phyloP scores from a whole-genome alignment of 306 rosid species.

The Albizia julibrissin region DNA sequence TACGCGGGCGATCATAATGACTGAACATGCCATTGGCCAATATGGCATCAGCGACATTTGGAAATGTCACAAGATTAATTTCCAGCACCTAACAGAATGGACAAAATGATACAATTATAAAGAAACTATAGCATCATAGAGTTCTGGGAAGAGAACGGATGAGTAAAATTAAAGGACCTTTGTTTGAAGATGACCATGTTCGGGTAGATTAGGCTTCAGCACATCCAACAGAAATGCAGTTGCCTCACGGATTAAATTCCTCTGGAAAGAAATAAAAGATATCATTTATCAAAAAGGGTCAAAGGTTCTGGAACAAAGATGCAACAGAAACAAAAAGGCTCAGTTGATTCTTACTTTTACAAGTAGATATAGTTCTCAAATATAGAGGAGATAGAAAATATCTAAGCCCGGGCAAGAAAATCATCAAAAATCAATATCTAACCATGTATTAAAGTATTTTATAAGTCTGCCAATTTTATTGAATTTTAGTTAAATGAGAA shows the following conservation, averaged over 20 bases:
- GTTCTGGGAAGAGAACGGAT: constrained; percentile 1
- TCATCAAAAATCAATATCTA: constrained; percentile 22
- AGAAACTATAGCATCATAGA: neutral
- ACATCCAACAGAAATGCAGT: constrained; percentile 92
- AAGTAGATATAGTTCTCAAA: constrained; percentile 10
- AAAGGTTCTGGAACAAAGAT: constrained; percentile 2
- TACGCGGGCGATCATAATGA: constrained; percentile 94
- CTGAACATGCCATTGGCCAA: constrained; percentile 98
- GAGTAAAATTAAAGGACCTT: constrained; percentile 52
- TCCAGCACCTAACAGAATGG: constrained; percentile 70
- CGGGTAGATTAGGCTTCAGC: constrained; percentile 91
- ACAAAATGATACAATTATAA: constrained; percentile 19
- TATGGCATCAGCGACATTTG: constrained; percentile 96
- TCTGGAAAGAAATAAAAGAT: constrained; percentile 45
- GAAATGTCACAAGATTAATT: constrained; percentile 93
- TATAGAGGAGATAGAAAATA: neutral
- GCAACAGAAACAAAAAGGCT: neutral
- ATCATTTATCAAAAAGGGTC: constrained; percentile 24
- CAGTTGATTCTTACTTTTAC: constrained; percentile 8
- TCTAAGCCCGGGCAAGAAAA: constrained; percentile 3
- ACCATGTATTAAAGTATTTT: constrained; percentile 11
- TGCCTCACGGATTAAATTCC: constrained; percentile 96
- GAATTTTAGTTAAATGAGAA: neutral
- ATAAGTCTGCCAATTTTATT: neutral
- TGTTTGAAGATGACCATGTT: constrained; percentile 84